Percentiles rank a stretch among this genome's conserved stretches.
phyloP scores from a whole-genome alignment of 345 rosid species.

The Melastoma malabathricum region DNA sequence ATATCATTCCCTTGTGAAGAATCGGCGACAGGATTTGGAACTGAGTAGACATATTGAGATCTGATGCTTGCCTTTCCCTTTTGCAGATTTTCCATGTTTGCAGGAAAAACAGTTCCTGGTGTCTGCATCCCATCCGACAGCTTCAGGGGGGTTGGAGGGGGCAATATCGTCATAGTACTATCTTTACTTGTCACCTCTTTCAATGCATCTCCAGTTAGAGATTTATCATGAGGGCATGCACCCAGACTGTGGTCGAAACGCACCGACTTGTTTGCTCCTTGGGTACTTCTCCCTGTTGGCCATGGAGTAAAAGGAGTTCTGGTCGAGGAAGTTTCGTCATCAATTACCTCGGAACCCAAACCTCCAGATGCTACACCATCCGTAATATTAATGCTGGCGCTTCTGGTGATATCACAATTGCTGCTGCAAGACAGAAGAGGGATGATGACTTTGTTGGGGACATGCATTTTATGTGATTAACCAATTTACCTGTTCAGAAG shows the following conservation, averaged over 20 bases:
- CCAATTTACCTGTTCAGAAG: too few species aligned
- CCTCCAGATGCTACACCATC: too few species aligned
- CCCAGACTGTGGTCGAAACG: conserved; percentile 39
- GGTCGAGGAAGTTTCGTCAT: conserved; percentile 16
- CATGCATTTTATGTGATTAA: too few species aligned
- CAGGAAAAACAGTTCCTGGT: conserved; percentile 82
- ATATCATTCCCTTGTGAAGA: conserved; percentile 22
- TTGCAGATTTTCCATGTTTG: conserved; percentile 28
- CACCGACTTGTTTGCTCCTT: conserved; percentile 17
- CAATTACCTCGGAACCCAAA: conserved; percentile 17
- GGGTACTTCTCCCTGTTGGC: not conserved
- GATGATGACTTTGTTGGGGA: not conserved
- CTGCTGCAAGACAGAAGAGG: conserved; percentile 25
- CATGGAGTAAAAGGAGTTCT: conserved; percentile 12
- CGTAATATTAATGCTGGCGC: conserved; percentile 18
- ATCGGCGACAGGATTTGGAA: conserved; percentile 33
- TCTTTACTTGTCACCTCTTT: conserved; percentile 19
- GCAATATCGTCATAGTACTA: conserved; percentile 27
- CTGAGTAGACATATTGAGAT: conserved; percentile 64
- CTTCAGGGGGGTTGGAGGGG: conserved; percentile 70
- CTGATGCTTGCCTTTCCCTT: conserved; percentile 53
- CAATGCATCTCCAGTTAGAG: conserved; percentile 17
- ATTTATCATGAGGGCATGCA: conserved; percentile 12
- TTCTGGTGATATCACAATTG: conserved; percentile 22
- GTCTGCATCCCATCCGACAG: conserved; percentile 94